phyloP scores from a whole-genome alignment of 768 basidiomycete species.

The Calocybe cyanea region DNA sequence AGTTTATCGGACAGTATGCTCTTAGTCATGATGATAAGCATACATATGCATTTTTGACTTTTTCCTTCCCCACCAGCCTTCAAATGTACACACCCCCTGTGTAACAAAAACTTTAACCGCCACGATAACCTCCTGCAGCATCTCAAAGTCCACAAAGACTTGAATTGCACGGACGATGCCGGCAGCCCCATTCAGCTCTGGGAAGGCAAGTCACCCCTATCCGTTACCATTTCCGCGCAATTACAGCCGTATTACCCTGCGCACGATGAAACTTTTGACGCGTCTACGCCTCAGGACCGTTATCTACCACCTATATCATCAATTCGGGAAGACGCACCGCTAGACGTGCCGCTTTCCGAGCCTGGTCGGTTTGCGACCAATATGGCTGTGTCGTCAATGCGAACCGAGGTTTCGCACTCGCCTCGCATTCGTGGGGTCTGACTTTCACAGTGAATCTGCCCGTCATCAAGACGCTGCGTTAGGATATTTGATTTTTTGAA shows the following conservation, averaged over 20 bases:
- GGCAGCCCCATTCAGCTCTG: constrained; percentile 10
- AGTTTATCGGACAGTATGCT: constrained; percentile 27
- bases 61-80: constrained; percentile 46
- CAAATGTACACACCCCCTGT: constrained; percentile 62
- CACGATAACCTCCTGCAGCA: constrained; percentile 82
- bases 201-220: constrained; percentile 11
- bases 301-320: constrained; percentile 9
- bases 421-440: constrained; percentile 8
- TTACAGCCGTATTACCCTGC: constrained; percentile 5
- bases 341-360: constrained; percentile 17
- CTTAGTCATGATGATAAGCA: constrained; percentile 12
- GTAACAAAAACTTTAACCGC: constrained; percentile 73
- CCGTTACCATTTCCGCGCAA: constrained; percentile 8
- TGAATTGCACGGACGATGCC: constrained; percentile 11
- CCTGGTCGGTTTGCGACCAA: constrained; percentile 30
- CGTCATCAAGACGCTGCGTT: background rate
- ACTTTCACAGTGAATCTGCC: background rate
- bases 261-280: constrained; percentile 9
- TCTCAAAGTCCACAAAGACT: constrained; percentile 61
- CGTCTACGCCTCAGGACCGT: constrained; percentile 7
- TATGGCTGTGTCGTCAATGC: constrained; percentile 42
- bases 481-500: background rate
- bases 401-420: constrained; percentile 37
- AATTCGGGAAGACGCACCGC: constrained; percentile 5
- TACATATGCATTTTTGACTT: too few relatives aligned